phyloP scores from a whole-genome alignment of 169 alveolate species.

The Eimeria praecox region DNA sequence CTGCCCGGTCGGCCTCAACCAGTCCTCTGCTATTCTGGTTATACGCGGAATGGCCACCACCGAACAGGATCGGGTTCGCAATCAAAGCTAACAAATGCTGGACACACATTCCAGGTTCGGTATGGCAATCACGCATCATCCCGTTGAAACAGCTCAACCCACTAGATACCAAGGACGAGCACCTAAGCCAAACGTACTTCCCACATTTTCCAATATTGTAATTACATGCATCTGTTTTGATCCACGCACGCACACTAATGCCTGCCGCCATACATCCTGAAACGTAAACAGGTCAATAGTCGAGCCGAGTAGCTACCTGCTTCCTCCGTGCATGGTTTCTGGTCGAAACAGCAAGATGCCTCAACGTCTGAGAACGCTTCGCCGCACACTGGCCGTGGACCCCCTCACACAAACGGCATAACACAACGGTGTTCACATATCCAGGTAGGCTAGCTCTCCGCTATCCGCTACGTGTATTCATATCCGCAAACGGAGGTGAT shows the following conservation, averaged over 20 bases:
- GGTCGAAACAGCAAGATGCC: background rate
- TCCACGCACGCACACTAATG: background rate
- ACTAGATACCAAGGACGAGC: too few species aligned
- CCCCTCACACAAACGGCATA: background rate
- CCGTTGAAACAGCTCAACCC: too few species aligned
- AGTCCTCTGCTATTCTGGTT: too few species aligned
- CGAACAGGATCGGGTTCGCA: too few species aligned
- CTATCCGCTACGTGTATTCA: background rate
- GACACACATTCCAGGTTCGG: too few species aligned
- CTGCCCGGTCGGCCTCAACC: too few species aligned
- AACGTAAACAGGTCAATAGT: background rate
- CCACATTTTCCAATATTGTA: too few species aligned
- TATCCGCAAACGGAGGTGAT: background rate
- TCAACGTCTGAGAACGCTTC: background rate
- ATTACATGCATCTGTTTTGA: too few species aligned
- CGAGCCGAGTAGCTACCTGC: background rate
- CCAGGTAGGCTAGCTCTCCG: background rate
- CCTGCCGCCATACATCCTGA: background rate
- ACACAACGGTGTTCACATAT: background rate
- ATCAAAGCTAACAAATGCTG: too few species aligned
- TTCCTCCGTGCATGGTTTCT: background rate
- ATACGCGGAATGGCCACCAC: too few species aligned
- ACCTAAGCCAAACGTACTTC: too few species aligned
- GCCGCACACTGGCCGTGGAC: background rate
- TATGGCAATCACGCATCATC: too few species aligned